A percentile compares a stretch with the other conserved stretches of the same genome.
These are phyloP conservation scores for Arctium minus DNA, from an alignment of 129 eudicot species.

Conservation along the genomic window DNA sequence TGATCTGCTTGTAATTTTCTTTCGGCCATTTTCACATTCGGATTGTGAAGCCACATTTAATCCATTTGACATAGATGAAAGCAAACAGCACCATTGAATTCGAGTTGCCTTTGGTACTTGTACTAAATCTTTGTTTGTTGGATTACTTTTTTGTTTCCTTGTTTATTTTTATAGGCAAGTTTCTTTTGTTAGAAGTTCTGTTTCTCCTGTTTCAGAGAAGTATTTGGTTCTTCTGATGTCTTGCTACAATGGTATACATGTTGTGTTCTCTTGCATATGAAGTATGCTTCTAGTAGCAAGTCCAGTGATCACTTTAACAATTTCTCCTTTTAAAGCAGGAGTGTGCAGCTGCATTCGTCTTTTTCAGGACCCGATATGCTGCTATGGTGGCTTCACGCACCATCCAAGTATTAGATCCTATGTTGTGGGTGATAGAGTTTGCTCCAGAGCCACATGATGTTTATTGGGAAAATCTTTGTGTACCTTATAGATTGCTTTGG, in stretches of 20 bases:
- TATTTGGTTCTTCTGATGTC: not conserved
- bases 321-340: slow-evolving; percentile 49
- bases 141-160: not conserved
- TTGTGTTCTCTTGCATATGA: not conserved
- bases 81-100: not conserved
- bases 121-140: not conserved
- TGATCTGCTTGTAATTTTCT: not conserved
- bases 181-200: not conserved
- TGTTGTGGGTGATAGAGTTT: slow-evolving; percentile 80
- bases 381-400: slow-evolving; percentile 77
- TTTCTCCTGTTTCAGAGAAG: not conserved
- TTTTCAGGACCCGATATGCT: slow-evolving; percentile 89
- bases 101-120: not conserved
- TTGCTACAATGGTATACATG: not conserved
- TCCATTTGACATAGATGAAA: not conserved
- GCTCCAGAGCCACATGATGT: slow-evolving; percentile 94
- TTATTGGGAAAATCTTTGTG: slow-evolving; percentile 71
- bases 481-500: slow-evolving; percentile 81
- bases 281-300: not conserved
- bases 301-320: not conserved
- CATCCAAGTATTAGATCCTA: slow-evolving; percentile 74
- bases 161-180: not conserved
- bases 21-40: not conserved
- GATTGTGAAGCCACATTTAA: not conserved
- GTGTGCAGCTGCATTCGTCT: slow-evolving; percentile 81